Evolutionary conservation across 1,139 yeast species (phyloP).

Genomic region (Protomyces gravidus): DNA sequence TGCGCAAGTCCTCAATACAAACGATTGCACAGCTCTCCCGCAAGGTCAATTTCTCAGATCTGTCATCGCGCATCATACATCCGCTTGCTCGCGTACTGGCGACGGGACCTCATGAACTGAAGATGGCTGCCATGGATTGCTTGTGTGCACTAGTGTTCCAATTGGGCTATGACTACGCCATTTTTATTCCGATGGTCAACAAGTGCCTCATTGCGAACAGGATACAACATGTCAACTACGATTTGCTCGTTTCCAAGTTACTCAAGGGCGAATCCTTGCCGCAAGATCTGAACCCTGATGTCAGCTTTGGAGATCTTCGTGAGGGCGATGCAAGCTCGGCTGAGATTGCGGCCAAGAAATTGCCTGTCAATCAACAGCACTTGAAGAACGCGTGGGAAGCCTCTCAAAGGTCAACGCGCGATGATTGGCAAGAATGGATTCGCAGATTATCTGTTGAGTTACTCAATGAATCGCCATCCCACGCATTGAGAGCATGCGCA

Average conservation of each 20-base stretch:
- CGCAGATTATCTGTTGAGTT: conserved; percentile 79
- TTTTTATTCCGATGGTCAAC: conserved; percentile 81
- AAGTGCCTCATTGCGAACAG: conserved; percentile 56
- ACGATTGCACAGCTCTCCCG: conserved; percentile 79
- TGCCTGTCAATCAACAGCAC: conserved; percentile 74
- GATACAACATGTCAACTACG: conserved; percentile 71
- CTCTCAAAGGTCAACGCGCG: conserved; percentile 78
- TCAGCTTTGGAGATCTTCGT: conserved; percentile 51
- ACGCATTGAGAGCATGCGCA: conserved; percentile 89
- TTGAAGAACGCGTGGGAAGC: conserved; percentile 89
- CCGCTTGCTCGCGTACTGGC: conserved; percentile 71
- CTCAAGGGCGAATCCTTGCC: conserved; percentile 88
- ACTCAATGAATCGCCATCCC: conserved; percentile 88
- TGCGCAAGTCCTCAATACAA: conserved; percentile 73
- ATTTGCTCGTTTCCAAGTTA: conserved; percentile 71
- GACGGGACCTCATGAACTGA: conserved; percentile 55
- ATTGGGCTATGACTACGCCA: conserved; percentile 77
- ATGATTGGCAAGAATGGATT: conserved; percentile 99
- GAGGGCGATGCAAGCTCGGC: conserved; percentile 59
- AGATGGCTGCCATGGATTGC: conserved; percentile 67
- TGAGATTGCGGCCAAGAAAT: conserved; percentile 65
- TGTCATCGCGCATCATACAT: conserved; percentile 87
- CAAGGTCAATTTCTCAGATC: conserved; percentile 69
- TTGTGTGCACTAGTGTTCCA: conserved; percentile 73
- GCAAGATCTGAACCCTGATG: conserved; percentile 65